Percentiles rank a stretch among this genome's conserved stretches.
Evolutionary conservation across 202 grass and related monocot genomes (phyloP).

Genomic region (Bolboschoenoplectus hybrid): DNA sequence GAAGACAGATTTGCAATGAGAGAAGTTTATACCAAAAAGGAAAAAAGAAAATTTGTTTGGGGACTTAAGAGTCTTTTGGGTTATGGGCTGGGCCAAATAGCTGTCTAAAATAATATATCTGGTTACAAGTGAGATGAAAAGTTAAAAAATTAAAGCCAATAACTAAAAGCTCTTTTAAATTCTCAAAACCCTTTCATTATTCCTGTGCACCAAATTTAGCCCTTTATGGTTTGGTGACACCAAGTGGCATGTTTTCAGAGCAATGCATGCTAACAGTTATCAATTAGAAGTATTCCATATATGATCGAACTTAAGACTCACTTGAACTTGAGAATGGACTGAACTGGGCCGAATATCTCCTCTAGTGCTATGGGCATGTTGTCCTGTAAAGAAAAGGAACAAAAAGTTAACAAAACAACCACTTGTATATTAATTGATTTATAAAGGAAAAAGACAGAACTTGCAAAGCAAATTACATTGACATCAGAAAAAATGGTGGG

Average conservation of each 20-base stretch:
- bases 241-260: background rate
- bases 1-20: background rate
- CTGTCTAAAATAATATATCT: background rate
- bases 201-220: background rate
- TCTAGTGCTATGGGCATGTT: slow-evolving; percentile 86
- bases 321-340: slow-evolving; percentile 97
- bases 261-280: background rate
- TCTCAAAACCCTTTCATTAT: background rate
- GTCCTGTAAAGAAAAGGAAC: slow-evolving; percentile 52
- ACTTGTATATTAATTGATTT: background rate
- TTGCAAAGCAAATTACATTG: slow-evolving; percentile 49
- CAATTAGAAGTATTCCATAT: background rate
- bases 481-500: slow-evolving; percentile 96
- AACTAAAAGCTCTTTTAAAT: too few species aligned
- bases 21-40: background rate
- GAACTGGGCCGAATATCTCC: slow-evolving; percentile 96
- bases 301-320: slow-evolving; percentile 45
- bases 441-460: background rate
- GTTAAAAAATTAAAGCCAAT: background rate
- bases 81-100: background rate
- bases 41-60: background rate
- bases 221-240: background rate
- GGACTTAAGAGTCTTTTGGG: background rate
- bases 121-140: background rate
- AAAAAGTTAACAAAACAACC: slow-evolving; percentile 16